Conservation (phyloP, 2,329 filamentous ascomycete genomes). For the Cordyceps pruinosa region DNA sequence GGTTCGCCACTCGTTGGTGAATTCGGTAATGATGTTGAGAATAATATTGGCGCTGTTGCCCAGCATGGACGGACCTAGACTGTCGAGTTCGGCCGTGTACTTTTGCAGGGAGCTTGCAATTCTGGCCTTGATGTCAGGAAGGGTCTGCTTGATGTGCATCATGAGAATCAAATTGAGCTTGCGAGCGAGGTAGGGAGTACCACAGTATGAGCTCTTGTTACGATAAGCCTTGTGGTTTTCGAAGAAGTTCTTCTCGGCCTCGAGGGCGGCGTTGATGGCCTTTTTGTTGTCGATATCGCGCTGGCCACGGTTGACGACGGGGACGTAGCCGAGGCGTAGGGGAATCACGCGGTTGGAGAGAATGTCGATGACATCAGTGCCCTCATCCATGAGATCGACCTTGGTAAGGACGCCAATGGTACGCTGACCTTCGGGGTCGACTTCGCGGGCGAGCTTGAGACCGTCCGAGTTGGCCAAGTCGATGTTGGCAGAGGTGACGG, state of each 20-base stretch:
- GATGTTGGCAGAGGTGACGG: slow-evolving; percentile 92
- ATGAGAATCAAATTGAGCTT: slow-evolving; percentile 98
- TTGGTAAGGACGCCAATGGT: slow-evolving; percentile 98
- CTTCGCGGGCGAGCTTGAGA: slow-evolving; percentile 89
- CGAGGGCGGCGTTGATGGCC: slow-evolving; percentile 80
- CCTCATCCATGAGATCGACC: slow-evolving; percentile 98
- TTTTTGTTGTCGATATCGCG: slow-evolving; percentile 98
- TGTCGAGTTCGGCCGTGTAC: slow-evolving; percentile 73
- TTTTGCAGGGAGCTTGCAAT: slow-evolving; percentile 93
- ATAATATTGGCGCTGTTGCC: slow-evolving; percentile 96
- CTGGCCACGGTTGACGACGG: slow-evolving; percentile 95
- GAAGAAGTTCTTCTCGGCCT: slow-evolving; percentile 94
- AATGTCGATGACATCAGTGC: slow-evolving; percentile 97
- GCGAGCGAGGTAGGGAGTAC: slow-evolving; percentile 90
- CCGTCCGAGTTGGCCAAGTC: slow-evolving; percentile 98
- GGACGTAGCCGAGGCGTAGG: slow-evolving; percentile 87
- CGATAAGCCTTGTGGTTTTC: slow-evolving; percentile 97
- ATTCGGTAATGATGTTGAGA: slow-evolving; percentile 97
- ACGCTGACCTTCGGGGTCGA: slow-evolving; percentile 93
- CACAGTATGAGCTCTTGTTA: slow-evolving; percentile 98
- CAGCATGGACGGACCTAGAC: slow-evolving; percentile 86
- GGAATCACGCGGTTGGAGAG: slow-evolving; percentile 96
- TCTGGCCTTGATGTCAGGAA: slow-evolving; percentile 95
- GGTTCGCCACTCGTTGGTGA: slow-evolving; percentile 94
- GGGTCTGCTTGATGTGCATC: slow-evolving; percentile 99